These are phyloP conservation scores for Rusavskia elegans DNA, from an alignment of 495 filamentous ascomycete species.

Conservation along the genomic window DNA sequence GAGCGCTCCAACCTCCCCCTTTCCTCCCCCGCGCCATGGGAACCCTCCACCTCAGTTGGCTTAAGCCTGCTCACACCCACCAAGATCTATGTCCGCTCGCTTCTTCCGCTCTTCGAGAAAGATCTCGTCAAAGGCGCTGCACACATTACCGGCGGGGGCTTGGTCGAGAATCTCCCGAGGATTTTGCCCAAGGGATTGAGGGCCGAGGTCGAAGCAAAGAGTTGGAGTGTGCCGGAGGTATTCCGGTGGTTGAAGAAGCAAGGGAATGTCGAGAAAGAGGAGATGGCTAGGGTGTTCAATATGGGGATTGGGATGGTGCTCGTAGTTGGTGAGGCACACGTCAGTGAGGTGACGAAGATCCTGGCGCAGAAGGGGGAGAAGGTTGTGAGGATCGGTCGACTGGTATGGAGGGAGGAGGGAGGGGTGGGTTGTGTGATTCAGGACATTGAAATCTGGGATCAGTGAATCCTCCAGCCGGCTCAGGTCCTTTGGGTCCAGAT, in stretches of 20 bases:
- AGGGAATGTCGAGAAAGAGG: constrained; percentile 53
- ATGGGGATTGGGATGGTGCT: constrained; percentile 85
- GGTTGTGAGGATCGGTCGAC: constrained; percentile 57
- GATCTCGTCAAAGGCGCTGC: constrained; percentile 69
- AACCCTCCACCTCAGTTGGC: constrained; percentile 35
- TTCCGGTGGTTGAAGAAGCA: constrained; percentile 70
- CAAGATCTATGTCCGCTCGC: constrained; percentile 60
- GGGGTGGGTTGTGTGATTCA: constrained; percentile 52
- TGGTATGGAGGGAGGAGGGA: constrained; percentile 34
- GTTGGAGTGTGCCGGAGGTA: constrained; percentile 58
- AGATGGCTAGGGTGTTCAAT: constrained; percentile 91
- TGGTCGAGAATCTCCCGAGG: constrained; percentile 82
- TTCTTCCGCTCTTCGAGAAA: constrained; percentile 46
- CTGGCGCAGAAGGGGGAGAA: constrained; percentile 56
- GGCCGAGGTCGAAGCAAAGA: constrained; percentile 55
- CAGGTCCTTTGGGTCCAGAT: no score
- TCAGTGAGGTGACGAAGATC: constrained; percentile 31
- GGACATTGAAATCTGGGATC: constrained; percentile 54
- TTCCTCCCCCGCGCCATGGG: constrained; percentile 55
- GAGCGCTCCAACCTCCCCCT: constrained; percentile 53
- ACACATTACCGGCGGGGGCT: constrained; percentile 90
- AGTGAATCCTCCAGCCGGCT: neutral
- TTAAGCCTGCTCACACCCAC: constrained; percentile 64
- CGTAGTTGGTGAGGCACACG: constrained; percentile 47
- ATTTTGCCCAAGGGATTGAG: constrained; percentile 68